Evolutionary conservation across 2,329 filamentous ascomycete genomes (phyloP).

Genomic region (Cylindrodendrum hubeiense): DNA sequence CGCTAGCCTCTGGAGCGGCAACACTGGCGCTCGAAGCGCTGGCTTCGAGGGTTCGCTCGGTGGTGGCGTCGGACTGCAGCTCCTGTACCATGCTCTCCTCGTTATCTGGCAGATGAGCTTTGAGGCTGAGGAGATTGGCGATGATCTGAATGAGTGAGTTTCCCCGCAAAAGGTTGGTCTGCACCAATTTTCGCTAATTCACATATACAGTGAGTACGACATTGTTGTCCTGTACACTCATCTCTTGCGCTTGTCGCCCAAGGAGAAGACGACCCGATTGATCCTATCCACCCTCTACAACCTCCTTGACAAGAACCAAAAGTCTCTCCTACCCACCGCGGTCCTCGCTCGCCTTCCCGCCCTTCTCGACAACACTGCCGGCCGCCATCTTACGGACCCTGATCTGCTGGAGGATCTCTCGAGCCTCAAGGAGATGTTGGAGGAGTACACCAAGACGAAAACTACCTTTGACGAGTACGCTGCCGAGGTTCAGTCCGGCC

Average conservation of each 20-base stretch:
- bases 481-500: slow-evolving; percentile 86
- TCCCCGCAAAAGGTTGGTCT: neutral
- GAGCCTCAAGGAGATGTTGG: slow-evolving; percentile 71
- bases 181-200: slow-evolving; percentile 30
- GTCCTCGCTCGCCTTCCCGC: slow-evolving; percentile 85
- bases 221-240: slow-evolving; percentile 93
- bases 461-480: slow-evolving; percentile 91
- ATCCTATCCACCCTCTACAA: slow-evolving; percentile 91
- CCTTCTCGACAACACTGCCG: slow-evolving; percentile 72
- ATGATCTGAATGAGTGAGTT: slow-evolving; percentile 86
- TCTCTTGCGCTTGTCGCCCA: slow-evolving; percentile 90
- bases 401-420: slow-evolving; percentile 74
- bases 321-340: slow-evolving; percentile 84
- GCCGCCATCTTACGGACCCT: slow-evolving; percentile 73
- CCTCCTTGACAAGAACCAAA: slow-evolving; percentile 77
- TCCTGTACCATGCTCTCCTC: slow-evolving; percentile 93
- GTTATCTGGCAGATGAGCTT: slow-evolving; percentile 98
- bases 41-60: slow-evolving; percentile 75
- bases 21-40: slow-evolving; percentile 64
- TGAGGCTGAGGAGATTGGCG: slow-evolving; percentile 79
- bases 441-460: slow-evolving; percentile 77
- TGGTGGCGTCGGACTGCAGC: slow-evolving; percentile 89
- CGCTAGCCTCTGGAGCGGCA: slow-evolving; percentile 72
- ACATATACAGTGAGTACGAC: slow-evolving; percentile 82
- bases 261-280: slow-evolving; percentile 96